phyloP scores from a whole-genome alignment of 495 filamentous ascomycete species.

The Lophiotrema nucula region DNA sequence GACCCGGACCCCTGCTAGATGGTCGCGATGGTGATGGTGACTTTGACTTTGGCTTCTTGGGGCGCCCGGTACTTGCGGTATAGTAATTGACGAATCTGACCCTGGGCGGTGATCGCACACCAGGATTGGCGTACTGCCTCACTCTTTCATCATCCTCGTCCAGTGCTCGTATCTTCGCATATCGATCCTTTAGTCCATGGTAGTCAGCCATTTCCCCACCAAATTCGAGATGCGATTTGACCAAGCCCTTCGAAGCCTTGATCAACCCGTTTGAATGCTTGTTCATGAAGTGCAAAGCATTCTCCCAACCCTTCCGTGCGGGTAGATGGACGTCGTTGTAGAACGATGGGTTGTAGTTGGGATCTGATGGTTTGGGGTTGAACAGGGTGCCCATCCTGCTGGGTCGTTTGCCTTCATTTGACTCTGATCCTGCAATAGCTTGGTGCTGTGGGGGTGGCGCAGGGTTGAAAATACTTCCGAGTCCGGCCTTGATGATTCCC shows the following conservation, averaged over 20 bases:
- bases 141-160: constrained; percentile 61
- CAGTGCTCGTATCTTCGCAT: constrained; percentile 62
- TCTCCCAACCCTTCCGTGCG: constrained; percentile 63
- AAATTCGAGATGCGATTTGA: constrained; percentile 80
- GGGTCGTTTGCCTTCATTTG: constrained; percentile 17
- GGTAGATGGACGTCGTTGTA: constrained; percentile 66
- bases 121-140: constrained; percentile 27
- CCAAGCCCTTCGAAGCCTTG: constrained; percentile 66
- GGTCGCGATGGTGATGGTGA: constrained; percentile 10
- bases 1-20: neutral
- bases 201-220: constrained; percentile 78
- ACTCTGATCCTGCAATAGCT: constrained; percentile 2
- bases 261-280: constrained; percentile 72
- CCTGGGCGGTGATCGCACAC: constrained; percentile 34
- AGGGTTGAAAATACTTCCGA: constrained; percentile 71
- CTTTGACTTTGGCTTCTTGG: constrained; percentile 48
- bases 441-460: constrained; percentile 36
- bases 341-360: constrained; percentile 72
- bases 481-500: constrained; percentile 75
- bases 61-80: constrained; percentile 72
- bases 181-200: constrained; percentile 64
- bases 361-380: constrained; percentile 46
- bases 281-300: constrained; percentile 71
- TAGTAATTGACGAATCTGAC: constrained; percentile 90
- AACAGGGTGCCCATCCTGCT: constrained; percentile 32